phyloP scores from a whole-genome alignment of 2,329 filamentous ascomycete species.

The Aspergillus luchuensis region DNA sequence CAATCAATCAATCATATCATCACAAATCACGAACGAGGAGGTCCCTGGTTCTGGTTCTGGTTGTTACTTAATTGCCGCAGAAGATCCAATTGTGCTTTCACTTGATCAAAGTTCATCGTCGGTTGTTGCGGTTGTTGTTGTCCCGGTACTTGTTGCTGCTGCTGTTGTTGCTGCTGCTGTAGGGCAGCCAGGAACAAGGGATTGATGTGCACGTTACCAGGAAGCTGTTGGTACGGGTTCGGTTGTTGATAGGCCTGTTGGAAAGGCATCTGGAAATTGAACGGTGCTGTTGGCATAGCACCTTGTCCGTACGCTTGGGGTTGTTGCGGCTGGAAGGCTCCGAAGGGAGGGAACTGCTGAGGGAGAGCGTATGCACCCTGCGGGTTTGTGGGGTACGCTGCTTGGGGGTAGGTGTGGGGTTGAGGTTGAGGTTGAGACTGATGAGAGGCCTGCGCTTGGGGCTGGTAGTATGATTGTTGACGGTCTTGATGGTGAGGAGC shows the following conservation, averaged over 20 bases:
- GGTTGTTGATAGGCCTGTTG: slow-evolving; percentile 46
- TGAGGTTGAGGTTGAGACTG: slow-evolving; percentile 21
- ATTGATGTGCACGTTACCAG: slow-evolving; percentile 56
- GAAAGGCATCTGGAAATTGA: slow-evolving; percentile 44
- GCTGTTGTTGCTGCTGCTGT: slow-evolving; percentile 48
- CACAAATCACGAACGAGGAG: slow-evolving; percentile 29
- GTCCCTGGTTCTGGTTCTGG: slow-evolving; percentile 30
- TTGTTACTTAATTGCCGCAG: slow-evolving; percentile 41
- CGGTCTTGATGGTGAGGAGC: slow-evolving; percentile 31
- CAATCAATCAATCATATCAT: neutral
- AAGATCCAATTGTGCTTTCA: slow-evolving; percentile 46
- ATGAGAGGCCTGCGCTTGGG: neutral
- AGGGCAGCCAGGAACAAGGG: slow-evolving; percentile 58
- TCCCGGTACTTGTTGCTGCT: slow-evolving; percentile 26
- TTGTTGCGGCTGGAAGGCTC: slow-evolving; percentile 34
- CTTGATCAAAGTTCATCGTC: slow-evolving; percentile 43
- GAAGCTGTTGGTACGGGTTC: slow-evolving; percentile 44
- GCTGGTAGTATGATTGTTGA: slow-evolving; percentile 28
- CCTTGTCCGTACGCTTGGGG: slow-evolving; percentile 31
- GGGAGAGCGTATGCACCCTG: slow-evolving; percentile 30
- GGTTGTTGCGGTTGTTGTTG: slow-evolving; percentile 30
- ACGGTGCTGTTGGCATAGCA: slow-evolving; percentile 29
- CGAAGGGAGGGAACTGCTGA: slow-evolving; percentile 33
- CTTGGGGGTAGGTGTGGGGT: slow-evolving; percentile 14
- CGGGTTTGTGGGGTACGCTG: slow-evolving; percentile 14